Evolutionary conservation across 192 early-diverging fungal genomes (phyloP).

Genomic region (Coemansia javaensis): DNA sequence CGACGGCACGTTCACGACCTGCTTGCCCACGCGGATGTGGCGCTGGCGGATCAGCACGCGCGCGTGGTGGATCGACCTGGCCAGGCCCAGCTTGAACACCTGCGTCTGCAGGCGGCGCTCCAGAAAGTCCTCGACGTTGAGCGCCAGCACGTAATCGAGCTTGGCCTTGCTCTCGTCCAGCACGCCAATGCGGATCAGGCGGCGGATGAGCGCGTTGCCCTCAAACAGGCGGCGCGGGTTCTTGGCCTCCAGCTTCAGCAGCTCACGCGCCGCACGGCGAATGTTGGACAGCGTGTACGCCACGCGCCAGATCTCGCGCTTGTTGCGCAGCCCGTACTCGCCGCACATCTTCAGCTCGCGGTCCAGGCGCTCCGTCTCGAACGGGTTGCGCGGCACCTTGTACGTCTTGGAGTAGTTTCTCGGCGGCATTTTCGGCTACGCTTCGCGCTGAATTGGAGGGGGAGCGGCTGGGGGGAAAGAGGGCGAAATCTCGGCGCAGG

Average conservation of each 20-base stretch:
- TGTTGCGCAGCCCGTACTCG: constrained; percentile 97
- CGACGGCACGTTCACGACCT: constrained; percentile 93
- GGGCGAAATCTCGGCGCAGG: neutral
- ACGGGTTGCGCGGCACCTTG: constrained; percentile 96
- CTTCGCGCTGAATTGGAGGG: constrained; percentile 18
- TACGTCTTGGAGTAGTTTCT: constrained; percentile 83
- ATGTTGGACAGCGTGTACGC: constrained; percentile 97
- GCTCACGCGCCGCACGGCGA: constrained; percentile 99
- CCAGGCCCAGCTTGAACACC: constrained; percentile 96
- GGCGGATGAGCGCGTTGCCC: constrained; percentile 98
- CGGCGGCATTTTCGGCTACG: too few relatives aligned
- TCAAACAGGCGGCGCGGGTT: constrained; percentile 97
- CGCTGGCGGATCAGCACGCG: constrained; percentile 97
- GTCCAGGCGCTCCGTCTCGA: constrained; percentile 95
- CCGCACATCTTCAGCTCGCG: constrained; percentile 90
- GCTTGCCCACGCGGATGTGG: constrained; percentile 97
- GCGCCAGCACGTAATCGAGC: constrained; percentile 97
- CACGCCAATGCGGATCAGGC: constrained; percentile 97
- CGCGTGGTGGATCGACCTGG: constrained; percentile 98
- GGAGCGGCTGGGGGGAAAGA: too few relatives aligned
- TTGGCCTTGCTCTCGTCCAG: constrained; percentile 96
- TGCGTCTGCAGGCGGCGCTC: constrained; percentile 98
- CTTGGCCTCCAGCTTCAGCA: constrained; percentile 93
- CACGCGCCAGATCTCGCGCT: constrained; percentile 98
- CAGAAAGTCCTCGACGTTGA: constrained; percentile 98